Percentiles rank a stretch among this genome's conserved stretches.
These are phyloP conservation scores for Pseudoturritis turrita DNA, from an alignment of 345 rosid species.

Conservation along the genomic window DNA sequence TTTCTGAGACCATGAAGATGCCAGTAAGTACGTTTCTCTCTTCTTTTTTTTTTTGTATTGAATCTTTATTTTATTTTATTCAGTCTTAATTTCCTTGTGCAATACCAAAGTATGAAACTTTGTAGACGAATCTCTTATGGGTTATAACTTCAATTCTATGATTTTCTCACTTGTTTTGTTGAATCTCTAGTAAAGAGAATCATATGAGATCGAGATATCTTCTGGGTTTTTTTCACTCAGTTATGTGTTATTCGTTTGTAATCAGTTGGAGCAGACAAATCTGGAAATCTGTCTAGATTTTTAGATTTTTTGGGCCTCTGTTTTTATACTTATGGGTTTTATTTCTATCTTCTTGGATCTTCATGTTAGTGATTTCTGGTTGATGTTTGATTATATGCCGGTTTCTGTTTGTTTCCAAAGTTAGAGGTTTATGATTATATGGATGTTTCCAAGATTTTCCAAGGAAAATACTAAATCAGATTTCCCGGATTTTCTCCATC, in stretches of 20 bases:
- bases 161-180: neutral
- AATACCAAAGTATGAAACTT: slow-evolving; percentile 7
- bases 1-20: slow-evolving; percentile 73
- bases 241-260: slow-evolving; percentile 3
- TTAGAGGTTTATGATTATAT: neutral
- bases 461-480: neutral
- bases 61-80: neutral
- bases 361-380: slow-evolving; percentile 5
- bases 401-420: neutral
- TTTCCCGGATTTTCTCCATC: neutral
- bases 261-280: slow-evolving; percentile 14
- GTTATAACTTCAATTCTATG: neutral
- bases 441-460: neutral
- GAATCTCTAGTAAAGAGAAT: neutral
- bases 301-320: slow-evolving; percentile 11
- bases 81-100: neutral
- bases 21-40: slow-evolving; percentile 97
- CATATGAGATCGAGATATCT: neutral
- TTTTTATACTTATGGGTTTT: slow-evolving; percentile 1
- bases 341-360: slow-evolving; percentile 13
- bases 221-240: neutral
- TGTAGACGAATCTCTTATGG: neutral
- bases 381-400: neutral
- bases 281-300: slow-evolving; percentile 8
- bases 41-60: neutral